phyloP scores from a whole-genome alignment of 495 filamentous ascomycete species.

The Daldinia caldariorum region DNA sequence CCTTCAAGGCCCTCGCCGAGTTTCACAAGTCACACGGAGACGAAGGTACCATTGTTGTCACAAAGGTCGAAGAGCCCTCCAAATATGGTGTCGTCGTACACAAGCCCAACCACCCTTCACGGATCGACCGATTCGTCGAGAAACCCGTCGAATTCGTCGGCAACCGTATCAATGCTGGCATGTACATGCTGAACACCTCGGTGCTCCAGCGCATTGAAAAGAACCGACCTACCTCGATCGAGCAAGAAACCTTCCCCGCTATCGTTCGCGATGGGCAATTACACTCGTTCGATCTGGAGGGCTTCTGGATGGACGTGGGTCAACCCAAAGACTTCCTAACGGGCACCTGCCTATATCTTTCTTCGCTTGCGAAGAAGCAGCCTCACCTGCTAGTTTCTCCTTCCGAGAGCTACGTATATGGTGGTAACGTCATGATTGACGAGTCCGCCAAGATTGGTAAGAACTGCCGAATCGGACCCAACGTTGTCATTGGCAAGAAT shows the following conservation, averaged over 20 bases:
- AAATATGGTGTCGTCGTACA: conserved; percentile 99
- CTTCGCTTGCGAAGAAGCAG: conserved; percentile 90
- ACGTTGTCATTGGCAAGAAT: conserved; percentile 95
- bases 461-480: conserved; percentile 98
- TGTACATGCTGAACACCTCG: conserved; percentile 97
- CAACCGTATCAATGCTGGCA: conserved; percentile 98
- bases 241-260: conserved; percentile 98
- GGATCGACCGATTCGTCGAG: conserved; percentile 99
- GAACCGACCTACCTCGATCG: conserved; percentile 93
- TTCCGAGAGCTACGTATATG: conserved; percentile 84
- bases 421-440: conserved; percentile 97
- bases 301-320: conserved; percentile 99
- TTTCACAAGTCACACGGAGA: conserved; percentile 94
- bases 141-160: conserved; percentile 99
- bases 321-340: conserved; percentile 99
- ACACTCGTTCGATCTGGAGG: conserved; percentile 97
- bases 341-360: conserved; percentile 96
- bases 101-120: conserved; percentile 89
- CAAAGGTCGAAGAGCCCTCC: conserved; percentile 98
- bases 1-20: conserved; percentile 85
- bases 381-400: conserved; percentile 83
- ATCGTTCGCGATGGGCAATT: conserved; percentile 91
- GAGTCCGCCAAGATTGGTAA: conserved; percentile 95
- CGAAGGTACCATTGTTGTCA: conserved; percentile 98
- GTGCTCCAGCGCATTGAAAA: conserved; percentile 93